Evolutionary conservation across 1,139 yeast genomes (phyloP).

Genomic region (Meyerozyma guilliermondii): DNA sequence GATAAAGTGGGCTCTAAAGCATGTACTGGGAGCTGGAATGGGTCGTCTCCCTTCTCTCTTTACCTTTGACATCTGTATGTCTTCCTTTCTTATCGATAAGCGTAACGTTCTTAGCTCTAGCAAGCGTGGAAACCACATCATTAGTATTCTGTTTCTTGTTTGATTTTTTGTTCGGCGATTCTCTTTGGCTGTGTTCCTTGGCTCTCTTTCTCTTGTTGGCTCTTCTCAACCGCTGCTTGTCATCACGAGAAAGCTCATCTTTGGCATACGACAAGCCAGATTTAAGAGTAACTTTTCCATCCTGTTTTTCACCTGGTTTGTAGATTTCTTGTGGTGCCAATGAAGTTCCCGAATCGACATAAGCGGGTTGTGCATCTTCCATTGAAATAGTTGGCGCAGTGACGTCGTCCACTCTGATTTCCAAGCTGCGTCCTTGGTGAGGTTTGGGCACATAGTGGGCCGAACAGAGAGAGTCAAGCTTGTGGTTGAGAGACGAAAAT

Average conservation of each 20-base stretch:
- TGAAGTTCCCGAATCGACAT: conserved; percentile 67
- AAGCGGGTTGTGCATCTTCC: conserved; percentile 97
- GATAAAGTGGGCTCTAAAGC: not conserved
- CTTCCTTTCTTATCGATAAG: conserved; percentile 77
- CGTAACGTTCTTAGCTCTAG: conserved; percentile 72
- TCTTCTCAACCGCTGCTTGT: conserved; percentile 81
- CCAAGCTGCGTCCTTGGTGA: conserved; percentile 63
- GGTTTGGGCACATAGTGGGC: conserved; percentile 95
- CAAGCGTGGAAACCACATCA: conserved; percentile 66
- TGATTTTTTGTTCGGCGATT: conserved; percentile 19
- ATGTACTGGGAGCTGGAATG: not conserved
- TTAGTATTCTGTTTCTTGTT: conserved; percentile 53
- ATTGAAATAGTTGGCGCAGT: conserved; percentile 69
- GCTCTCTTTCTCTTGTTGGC: conserved; percentile 79
- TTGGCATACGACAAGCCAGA: conserved; percentile 82
- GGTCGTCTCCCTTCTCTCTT: conserved; percentile 36
- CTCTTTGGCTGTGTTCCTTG: conserved; percentile 42
- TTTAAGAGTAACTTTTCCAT: conserved; percentile 61
- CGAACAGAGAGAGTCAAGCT: conserved; percentile 82
- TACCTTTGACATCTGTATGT: conserved; percentile 69
- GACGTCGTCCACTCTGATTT: conserved; percentile 58
- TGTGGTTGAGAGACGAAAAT: conserved; percentile 59
- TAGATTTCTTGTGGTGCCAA: conserved; percentile 97
- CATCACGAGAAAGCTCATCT: conserved; percentile 80
- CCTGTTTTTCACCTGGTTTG: conserved; percentile 44